Evolutionary conservation across 2,329 filamentous ascomycete genomes (phyloP).

Genomic region (Colletotrichum caudatum): DNA sequence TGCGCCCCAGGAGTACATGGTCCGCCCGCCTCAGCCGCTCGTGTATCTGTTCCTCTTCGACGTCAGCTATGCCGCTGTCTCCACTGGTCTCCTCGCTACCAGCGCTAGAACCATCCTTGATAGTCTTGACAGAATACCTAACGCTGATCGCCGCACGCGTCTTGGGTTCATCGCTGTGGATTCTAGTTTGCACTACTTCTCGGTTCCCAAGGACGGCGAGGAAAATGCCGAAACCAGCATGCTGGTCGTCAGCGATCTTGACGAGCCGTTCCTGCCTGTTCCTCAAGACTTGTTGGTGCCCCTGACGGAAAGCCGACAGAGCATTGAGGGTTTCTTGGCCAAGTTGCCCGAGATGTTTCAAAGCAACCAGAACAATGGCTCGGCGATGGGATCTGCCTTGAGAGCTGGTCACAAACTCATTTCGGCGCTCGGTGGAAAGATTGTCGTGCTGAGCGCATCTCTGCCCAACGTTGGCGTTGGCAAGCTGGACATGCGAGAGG

Average conservation of each 20-base stretch:
- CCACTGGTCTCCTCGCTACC: constrained; percentile 90
- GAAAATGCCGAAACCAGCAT: constrained; percentile 88
- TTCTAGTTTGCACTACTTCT: constrained; percentile 95
- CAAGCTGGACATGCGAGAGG: constrained; percentile 92
- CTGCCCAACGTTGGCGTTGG: constrained; percentile 91
- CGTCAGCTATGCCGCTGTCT: constrained; percentile 90
- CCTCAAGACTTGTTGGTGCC: constrained; percentile 92
- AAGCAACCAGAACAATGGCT: constrained; percentile 88
- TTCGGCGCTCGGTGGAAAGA: constrained; percentile 92
- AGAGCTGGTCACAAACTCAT: constrained; percentile 96
- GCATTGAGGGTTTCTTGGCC: constrained; percentile 89
- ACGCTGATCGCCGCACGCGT: constrained; percentile 91
- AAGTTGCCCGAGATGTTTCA: constrained; percentile 98
- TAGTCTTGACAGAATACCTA: constrained; percentile 96
- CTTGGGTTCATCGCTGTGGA: constrained; percentile 97
- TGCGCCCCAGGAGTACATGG: constrained; percentile 99
- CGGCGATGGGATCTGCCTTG: constrained; percentile 95
- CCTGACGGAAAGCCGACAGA: constrained; percentile 87
- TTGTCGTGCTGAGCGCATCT: constrained; percentile 89
- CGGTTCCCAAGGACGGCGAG: constrained; percentile 87
- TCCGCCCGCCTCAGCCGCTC: constrained; percentile 92
- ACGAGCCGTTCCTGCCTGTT: constrained; percentile 96
- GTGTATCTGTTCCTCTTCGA: constrained; percentile 97
- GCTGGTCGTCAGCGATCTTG: constrained; percentile 93
- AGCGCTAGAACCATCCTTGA: constrained; percentile 94